Conservation (phyloP, 2,329 filamentous ascomycete genomes). For the Rhinocladiella mackenziei region DNA sequence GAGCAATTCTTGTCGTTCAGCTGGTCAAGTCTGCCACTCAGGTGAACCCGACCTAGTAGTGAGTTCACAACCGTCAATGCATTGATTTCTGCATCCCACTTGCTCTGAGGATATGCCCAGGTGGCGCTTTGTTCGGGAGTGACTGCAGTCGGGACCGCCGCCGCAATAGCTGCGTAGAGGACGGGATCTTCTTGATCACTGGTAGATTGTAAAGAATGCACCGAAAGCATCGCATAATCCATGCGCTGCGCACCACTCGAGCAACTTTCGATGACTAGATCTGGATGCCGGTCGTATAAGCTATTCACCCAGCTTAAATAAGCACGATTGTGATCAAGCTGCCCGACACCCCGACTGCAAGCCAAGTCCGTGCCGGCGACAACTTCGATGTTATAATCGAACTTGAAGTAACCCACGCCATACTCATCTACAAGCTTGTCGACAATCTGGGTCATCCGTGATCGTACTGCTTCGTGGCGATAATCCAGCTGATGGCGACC, state of each 20-base stretch:
- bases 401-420: conserved; percentile 37
- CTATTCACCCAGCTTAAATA: conserved; percentile 35
- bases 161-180: conserved; percentile 34
- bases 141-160: conserved; percentile 35
- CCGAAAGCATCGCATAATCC: conserved; percentile 37
- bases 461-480: conserved; percentile 30
- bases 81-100: conserved; percentile 37
- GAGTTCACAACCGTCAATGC: conserved; percentile 37
- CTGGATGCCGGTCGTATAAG: conserved; percentile 31
- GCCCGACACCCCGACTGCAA: conserved; percentile 29
- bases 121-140: conserved; percentile 36
- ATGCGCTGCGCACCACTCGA: conserved; percentile 37
- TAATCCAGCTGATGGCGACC: conserved; percentile 37
- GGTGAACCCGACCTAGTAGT: conserved; percentile 34
- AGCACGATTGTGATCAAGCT: conserved; percentile 34
- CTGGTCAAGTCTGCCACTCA: conserved; percentile 34
- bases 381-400: conserved; percentile 40
- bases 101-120: conserved; percentile 38
- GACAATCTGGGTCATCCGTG: conserved; percentile 30
- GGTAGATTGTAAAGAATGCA: conserved; percentile 35
- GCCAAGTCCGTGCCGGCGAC: conserved; percentile 34
- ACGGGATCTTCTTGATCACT: conserved; percentile 38
- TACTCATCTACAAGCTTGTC: conserved; percentile 30
- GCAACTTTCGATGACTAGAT: conserved; percentile 38
- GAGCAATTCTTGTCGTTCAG: conserved; percentile 28